Conservation (phyloP, 2,329 filamentous ascomycete species). For the Botrytis fabae region DNA sequence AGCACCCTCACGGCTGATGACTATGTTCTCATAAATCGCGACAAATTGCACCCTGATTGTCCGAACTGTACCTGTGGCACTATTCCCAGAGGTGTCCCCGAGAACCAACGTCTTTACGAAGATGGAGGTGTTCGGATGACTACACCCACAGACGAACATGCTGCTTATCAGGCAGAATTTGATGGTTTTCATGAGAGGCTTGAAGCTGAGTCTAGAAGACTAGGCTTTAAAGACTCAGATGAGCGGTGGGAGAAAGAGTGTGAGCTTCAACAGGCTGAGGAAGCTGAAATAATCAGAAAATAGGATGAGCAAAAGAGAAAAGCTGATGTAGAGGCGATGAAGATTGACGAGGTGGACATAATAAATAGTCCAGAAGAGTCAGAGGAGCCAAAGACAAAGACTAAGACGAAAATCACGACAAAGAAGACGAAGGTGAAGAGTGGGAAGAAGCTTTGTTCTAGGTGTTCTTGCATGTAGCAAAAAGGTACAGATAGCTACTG, state of each 20-base stretch:
- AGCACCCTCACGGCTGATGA: not conserved
- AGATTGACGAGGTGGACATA: fast-evolving
- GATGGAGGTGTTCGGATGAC: not conserved
- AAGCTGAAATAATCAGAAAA: not conserved
- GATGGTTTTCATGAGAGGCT: not conserved
- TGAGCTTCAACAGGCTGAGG: not conserved
- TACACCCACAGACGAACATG: not conserved
- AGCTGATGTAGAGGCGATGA: too few relatives aligned
- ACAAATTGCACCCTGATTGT: not conserved
- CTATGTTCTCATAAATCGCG: not conserved
- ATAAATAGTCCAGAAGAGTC: fast-evolving
- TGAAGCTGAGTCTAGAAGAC: not conserved
- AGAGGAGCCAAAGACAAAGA: not conserved
- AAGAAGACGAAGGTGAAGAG: too few relatives aligned
- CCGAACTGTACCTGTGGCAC: not conserved
- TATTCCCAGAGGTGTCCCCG: not conserved
- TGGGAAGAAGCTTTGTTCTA: not conserved
- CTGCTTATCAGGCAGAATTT: not conserved
- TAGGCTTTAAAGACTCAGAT: not conserved
- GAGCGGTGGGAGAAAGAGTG: slow-evolving; percentile 8
- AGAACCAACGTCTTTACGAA: too few relatives aligned
- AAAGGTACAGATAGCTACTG: not conserved
- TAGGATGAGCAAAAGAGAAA: not conserved
- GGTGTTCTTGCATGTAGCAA: not conserved
- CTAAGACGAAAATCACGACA: too few relatives aligned